A percentile compares a stretch with the other conserved stretches of the same genome.
Conservation (phyloP, 345 rosid genomes). For the Odontarrhena argentea region DNA sequence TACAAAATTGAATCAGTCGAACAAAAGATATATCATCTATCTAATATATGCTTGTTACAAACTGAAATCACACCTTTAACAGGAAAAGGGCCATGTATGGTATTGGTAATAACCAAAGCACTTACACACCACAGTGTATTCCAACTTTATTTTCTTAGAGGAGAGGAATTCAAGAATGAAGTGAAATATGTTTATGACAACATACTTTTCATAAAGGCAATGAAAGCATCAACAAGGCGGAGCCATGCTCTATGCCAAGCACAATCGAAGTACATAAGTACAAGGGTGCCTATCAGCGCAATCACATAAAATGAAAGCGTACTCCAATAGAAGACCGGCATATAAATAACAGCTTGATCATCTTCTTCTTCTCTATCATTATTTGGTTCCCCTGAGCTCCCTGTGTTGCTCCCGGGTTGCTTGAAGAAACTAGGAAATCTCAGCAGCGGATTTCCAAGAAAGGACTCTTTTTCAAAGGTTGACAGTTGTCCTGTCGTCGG, state of each 20-base stretch:
- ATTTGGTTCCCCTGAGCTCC: neutral
- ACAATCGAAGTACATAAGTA: constrained; percentile 9
- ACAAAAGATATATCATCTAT: no score
- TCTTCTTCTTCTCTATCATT: neutral
- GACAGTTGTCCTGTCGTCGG: constrained; percentile 76
- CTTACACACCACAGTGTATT: no score
- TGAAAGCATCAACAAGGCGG: neutral
- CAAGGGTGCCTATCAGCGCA: neutral
- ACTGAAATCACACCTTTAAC: no score
- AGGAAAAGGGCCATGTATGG: no score
- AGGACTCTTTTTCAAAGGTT: constrained; percentile 73
- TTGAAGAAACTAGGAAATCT: constrained; percentile 53
- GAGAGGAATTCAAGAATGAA: neutral
- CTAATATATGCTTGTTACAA: no score
- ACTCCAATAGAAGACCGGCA: neutral
- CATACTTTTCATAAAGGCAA: neutral
- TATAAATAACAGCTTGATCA: neutral
- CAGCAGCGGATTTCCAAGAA: constrained; percentile 73
- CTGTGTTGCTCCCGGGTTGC: constrained; percentile 25
- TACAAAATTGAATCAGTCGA: no score
- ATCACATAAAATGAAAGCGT: neutral
- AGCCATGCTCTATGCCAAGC: constrained; percentile 17
- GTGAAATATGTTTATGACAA: neutral
- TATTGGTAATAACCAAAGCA: no score
- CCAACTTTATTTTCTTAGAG: no score